These are phyloP conservation scores for Vanrija humicola DNA, from an alignment of 1,284 basidiomycete genomes.

Conservation along the genomic window DNA sequence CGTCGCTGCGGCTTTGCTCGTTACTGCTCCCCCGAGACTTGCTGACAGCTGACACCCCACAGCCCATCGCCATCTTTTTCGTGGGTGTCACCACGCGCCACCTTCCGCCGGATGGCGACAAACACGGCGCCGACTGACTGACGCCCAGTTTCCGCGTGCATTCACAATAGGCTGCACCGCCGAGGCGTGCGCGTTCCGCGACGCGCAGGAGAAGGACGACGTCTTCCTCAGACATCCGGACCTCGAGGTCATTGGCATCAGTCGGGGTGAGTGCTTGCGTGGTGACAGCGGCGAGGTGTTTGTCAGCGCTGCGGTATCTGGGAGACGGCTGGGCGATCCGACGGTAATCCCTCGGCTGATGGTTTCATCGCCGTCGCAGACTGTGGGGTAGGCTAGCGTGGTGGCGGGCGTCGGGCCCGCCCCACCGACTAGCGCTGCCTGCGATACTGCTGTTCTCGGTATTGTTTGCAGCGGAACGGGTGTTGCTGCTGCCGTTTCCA, in stretches of 20 bases:
- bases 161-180: conserved; percentile 66
- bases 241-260: conserved; percentile 66
- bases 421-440: no score
- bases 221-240: conserved; percentile 60
- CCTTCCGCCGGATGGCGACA: conserved; percentile 55
- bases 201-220: conserved; percentile 64
- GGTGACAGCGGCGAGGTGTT: not conserved
- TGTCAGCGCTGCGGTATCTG: not conserved
- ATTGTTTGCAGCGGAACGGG: no score
- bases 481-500: no score
- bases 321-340: not conserved
- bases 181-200: conserved; percentile 72
- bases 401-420: no score
- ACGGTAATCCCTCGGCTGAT: no score
- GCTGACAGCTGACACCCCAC: conserved; percentile 35
- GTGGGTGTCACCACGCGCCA: conserved; percentile 58
- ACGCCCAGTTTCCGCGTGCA: conserved; percentile 48
- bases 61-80: conserved; percentile 67
- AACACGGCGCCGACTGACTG: not conserved
- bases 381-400: no score
- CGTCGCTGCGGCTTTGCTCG: no score
- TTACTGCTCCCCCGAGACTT: not conserved
- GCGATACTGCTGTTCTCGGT: no score
- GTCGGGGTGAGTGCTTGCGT: conserved; percentile 37
- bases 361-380: no score